Evolutionary conservation across 345 rosid species (phyloP), one percentile per base, ranked within the genome.

Genomic region (Murraya paniculata): DNA sequence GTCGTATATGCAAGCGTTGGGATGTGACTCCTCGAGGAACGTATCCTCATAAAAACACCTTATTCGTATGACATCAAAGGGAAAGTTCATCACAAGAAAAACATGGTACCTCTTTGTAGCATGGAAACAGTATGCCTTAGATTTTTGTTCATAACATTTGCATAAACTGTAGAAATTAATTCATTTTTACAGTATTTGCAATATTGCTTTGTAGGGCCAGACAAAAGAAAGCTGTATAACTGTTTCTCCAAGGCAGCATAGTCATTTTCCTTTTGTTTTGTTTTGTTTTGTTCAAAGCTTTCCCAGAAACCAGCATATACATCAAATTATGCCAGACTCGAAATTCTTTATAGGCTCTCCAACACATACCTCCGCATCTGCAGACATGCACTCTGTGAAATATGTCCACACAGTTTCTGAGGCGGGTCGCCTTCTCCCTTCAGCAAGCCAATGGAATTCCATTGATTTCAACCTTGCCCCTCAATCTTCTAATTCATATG

Each of bases 391-490:
- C 10, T 41, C 79, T 41, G 78, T 28, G 0, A 85, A 68, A 66
- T 90, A 36, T 58, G 82, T 84, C 48, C 93, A 89, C 76, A 38
- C 86, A 7, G 38, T 82, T 28, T 64, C 90, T 7, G 85, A 80
- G 38, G 79, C 88, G 7, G 79, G 87, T 60, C 78, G 91, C 71
- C 76, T 86, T 60, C 87, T 89, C 35, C 84, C 89, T 68, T 89
- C 88, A 4, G 69, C 87, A 28, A 89, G 87, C 77, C 68, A 71
- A 64, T 81, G 90, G 90, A 88, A 81, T 77, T 89, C 90, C 1
- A 77, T 82, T 18, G 80, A 80, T 48, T 84, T 77, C 64, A 48
- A 80, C 72, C 58, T 75, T 7, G n/a, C 25, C 25, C 89, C 86
- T 4, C 57, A 84, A 24, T 77, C 87, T 6, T 74, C 79, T 45